Evolutionary conservation across 202 grass and related monocot genomes (phyloP).

Genomic region (Miscanthus sacchariflorus): DNA sequence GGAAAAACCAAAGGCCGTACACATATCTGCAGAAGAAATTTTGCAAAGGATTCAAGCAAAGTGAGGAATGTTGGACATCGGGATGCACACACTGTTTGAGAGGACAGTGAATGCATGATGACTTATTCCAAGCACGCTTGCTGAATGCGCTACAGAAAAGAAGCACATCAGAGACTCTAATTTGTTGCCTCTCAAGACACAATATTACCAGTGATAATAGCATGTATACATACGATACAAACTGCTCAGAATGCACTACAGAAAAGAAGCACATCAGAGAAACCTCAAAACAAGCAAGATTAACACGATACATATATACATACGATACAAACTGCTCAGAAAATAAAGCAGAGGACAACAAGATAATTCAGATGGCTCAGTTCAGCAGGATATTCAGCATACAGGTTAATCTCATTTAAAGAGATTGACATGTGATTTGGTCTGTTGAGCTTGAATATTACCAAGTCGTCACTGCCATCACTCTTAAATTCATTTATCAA

Average conservation of each 20-base stretch:
- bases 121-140: neutral
- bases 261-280: neutral
- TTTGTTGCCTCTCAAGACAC: neutral
- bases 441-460: conserved; percentile 99
- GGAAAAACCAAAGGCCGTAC: neutral
- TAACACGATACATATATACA: neutral
- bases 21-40: no score
- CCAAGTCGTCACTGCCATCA: conserved; percentile 69
- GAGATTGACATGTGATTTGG: conserved; percentile 76
- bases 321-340: neutral
- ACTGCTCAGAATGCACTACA: no score
- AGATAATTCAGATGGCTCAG: conserved; percentile 48
- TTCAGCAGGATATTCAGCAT: conserved; percentile 74
- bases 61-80: neutral
- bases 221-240: no score
- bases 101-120: neutral
- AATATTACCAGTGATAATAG: neutral
- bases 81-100: neutral
- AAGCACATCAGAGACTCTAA: conserved; percentile 8
- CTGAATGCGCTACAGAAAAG: neutral
- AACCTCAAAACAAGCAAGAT: neutral
- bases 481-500: neutral
- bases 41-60: neutral
- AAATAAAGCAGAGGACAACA: no score
- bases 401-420: conserved; percentile 49